Evolutionary conservation across 192 early-diverging fungal species (phyloP).

Genomic region (Coemansia sp.): DNA sequence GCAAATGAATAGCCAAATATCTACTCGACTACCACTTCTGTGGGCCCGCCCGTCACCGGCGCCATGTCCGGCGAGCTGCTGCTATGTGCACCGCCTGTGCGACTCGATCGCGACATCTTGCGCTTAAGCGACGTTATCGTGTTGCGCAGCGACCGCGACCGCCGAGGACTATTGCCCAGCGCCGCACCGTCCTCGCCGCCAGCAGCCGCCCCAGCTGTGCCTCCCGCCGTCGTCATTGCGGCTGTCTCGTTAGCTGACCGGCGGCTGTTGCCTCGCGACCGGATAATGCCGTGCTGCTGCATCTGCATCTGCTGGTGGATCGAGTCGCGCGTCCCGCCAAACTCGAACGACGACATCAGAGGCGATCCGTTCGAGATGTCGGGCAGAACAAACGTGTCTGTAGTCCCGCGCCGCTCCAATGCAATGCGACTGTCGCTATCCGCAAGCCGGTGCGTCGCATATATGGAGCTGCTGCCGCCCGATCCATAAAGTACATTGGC

Average conservation of each 20-base stretch:
- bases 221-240: too few species aligned
- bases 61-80: conserved; percentile 21
- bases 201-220: too few species aligned
- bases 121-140: conserved; percentile 48
- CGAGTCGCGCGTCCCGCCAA: conserved; percentile 18
- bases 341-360: conserved; percentile 22
- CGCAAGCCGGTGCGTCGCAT: conserved; percentile 24
- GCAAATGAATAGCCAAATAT: neutral
- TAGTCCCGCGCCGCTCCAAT: conserved; percentile 3
- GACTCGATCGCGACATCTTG: conserved; percentile 39
- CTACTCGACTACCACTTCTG: neutral
- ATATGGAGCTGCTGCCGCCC: conserved; percentile 4
- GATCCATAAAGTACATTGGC: neutral
- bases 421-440: conserved; percentile 28
- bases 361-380: conserved; percentile 39
- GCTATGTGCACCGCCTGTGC: conserved; percentile 10
- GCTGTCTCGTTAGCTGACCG: conserved; percentile 10
- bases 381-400: conserved; percentile 23
- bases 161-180: conserved; percentile 25
- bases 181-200: neutral
- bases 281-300: conserved; percentile 3
- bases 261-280: conserved; percentile 4
- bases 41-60: neutral
- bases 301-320: conserved; percentile 10
- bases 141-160: conserved; percentile 44